phyloP scores from a whole-genome alignment of 768 basidiomycete genomes.

The Gloeophyllum trabeum region DNA sequence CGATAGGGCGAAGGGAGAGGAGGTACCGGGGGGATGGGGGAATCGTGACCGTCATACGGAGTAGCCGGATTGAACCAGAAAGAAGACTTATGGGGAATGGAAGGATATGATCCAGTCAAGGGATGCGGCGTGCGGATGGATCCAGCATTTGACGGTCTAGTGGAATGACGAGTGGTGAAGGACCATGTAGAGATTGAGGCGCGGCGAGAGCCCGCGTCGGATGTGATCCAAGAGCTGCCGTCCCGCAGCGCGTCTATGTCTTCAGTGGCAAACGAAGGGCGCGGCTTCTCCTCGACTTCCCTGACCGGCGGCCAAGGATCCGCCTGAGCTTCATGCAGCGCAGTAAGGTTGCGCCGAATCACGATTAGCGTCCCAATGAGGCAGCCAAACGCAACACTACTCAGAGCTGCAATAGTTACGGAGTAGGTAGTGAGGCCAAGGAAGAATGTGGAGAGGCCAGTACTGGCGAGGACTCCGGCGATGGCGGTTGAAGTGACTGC shows the following conservation, averaged over 20 bases:
- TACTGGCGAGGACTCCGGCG: conserved; percentile 44
- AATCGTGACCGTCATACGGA: conserved; percentile 21
- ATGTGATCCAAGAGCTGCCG: conserved; percentile 76
- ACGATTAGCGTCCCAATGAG: conserved; percentile 51
- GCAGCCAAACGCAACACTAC: conserved; percentile 42
- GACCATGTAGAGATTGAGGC: conserved; percentile 62
- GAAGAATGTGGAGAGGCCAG: conserved; percentile 43
- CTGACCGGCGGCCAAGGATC: conserved; percentile 53
- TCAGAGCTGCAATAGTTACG: conserved; percentile 36
- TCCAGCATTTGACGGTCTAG: conserved; percentile 25
- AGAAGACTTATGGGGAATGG: conserved; percentile 37
- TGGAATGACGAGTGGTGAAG: conserved; percentile 45
- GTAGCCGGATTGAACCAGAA: conserved; percentile 49
- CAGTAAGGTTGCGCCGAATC: conserved; percentile 53
- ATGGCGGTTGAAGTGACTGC: conserved; percentile 44
- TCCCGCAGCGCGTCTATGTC: conserved; percentile 66
- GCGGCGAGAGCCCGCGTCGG: conserved; percentile 39
- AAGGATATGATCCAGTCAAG: conserved; percentile 20
- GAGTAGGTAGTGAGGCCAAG: conserved; percentile 51
- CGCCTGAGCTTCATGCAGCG: conserved; percentile 31
- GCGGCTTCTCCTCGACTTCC: conserved; percentile 38
- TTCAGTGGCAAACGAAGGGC: conserved; percentile 58
- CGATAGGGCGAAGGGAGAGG: conserved; percentile 50
- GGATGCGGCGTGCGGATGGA: conserved; percentile 18
- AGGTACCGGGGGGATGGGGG: conserved; percentile 43